Percentiles rank a stretch among this genome's conserved stretches.
These are phyloP conservation scores for Podospora pseudoanserina DNA, from an alignment of 495 filamentous ascomycete species.

Conservation along the genomic window DNA sequence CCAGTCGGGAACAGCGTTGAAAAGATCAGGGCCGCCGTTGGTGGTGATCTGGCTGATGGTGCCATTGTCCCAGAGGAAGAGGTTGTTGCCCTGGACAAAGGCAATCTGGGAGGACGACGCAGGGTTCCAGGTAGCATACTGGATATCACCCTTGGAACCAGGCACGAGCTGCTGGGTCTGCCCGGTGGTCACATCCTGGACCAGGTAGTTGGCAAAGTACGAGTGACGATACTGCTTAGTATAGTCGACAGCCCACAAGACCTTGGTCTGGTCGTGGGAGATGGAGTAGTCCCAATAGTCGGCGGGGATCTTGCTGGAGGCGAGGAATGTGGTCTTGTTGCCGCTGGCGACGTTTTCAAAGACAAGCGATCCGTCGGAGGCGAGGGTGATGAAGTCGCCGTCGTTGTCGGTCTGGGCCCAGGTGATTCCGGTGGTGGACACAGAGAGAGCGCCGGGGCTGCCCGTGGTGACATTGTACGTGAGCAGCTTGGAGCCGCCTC, in stretches of 20 bases:
- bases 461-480: conserved; percentile 43
- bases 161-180: conserved; percentile 42
- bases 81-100: conserved; percentile 55
- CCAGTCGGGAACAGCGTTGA: conserved; percentile 61
- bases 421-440: conserved; percentile 37
- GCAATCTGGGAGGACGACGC: conserved; percentile 46
- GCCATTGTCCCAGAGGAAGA: conserved; percentile 51
- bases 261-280: conserved; percentile 39
- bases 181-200: conserved; percentile 48
- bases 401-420: conserved; percentile 45
- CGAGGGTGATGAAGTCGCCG: conserved; percentile 48
- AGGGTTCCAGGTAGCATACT: conserved; percentile 52
- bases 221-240: conserved; percentile 57
- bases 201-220: conserved; percentile 54
- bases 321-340: conserved; percentile 45
- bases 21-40: conserved; percentile 52
- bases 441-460: conserved; percentile 28
- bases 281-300: conserved; percentile 35
- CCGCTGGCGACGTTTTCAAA: conserved; percentile 49
- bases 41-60: conserved; percentile 48
- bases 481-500: conserved; percentile 39
- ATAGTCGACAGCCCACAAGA: conserved; percentile 53
- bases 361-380: conserved; percentile 40
- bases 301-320: conserved; percentile 35
- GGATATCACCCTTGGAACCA: conserved; percentile 51